A percentile compares a stretch with the other conserved stretches of the same genome.
Conservation (phyloP, 179 eudicot genomes). For the Vitellaria paradoxa region DNA sequence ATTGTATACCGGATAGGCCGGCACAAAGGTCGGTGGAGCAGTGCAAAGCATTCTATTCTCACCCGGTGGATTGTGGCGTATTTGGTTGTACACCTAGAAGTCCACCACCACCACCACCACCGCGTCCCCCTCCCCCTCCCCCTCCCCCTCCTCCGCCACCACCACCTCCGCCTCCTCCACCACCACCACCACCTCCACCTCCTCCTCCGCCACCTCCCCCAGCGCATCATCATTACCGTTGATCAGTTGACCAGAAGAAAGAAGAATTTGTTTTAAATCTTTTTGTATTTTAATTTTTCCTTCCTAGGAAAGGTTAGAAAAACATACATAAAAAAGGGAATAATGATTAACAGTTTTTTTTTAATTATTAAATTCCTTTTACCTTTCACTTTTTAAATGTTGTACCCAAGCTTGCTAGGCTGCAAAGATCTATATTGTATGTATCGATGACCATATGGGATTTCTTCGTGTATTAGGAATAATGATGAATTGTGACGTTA, state of each 20-base stretch:
- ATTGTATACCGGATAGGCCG: constrained; percentile 46
- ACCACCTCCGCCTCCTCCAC: background rate
- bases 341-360: background rate
- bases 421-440: background rate
- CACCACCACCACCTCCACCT: background rate
- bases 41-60: constrained; percentile 37
- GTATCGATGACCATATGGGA: background rate
- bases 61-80: constrained; percentile 37
- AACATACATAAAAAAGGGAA: background rate
- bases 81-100: constrained; percentile 26
- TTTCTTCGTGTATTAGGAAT: background rate
- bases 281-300: background rate
- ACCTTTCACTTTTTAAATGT: background rate
- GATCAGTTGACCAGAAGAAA: constrained; percentile 4
- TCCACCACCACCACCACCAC: constrained; percentile 16
- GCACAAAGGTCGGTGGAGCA: constrained; percentile 36
- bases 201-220: background rate
- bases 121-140: constrained; percentile 12
- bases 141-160: background rate
- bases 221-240: background rate
- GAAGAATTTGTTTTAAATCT: background rate
- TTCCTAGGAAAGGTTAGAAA: background rate
- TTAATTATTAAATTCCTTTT: background rate
- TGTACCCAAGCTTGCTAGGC: background rate
- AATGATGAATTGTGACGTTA: background rate